Percentiles rank a stretch among this genome's conserved stretches.
phyloP scores from a whole-genome alignment of 2,329 filamentous ascomycete genomes.

The Paraconiothyrium brasiliense region DNA sequence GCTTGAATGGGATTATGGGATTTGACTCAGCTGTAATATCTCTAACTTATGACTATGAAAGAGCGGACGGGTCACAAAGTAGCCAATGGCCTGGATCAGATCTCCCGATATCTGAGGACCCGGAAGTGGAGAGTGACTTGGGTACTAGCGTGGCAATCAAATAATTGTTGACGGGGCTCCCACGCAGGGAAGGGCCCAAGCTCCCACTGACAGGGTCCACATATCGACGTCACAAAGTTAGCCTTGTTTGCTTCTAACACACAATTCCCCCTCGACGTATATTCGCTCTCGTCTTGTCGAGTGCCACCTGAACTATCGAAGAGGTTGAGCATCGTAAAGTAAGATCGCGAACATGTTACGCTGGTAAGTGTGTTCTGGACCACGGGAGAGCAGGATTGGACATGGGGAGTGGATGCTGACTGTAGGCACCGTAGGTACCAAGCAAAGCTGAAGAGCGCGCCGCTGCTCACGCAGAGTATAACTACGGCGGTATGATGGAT shows the following conservation, averaged over 20 bases:
- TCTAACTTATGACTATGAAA: not conserved
- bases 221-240: conserved; percentile 7
- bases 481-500: conserved; percentile 74
- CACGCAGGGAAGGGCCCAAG: conserved; percentile 1
- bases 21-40: not conserved
- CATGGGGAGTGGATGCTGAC: conserved; percentile 13
- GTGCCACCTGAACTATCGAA: not conserved
- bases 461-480: conserved; percentile 88
- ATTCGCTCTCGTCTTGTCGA: not conserved
- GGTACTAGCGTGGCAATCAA: not conserved
- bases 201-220: conserved; percentile 7
- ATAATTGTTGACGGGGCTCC: not conserved
- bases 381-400: not conserved
- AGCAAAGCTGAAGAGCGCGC: conserved; percentile 78
- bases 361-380: not conserved
- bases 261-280: not conserved
- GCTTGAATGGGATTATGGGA: not conserved
- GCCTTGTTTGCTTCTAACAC: conserved; percentile 3
- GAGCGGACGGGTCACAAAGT: not conserved
- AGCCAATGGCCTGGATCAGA: not conserved
- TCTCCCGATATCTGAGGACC: not conserved
- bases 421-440: conserved; percentile 75
- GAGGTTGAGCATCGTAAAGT: not conserved
- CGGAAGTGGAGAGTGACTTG: not conserved
- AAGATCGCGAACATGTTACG: conserved; percentile 8